These are phyloP conservation scores for Pulveroboletus sp. DNA, from an alignment of 768 basidiomycete genomes.

Conservation along the genomic window DNA sequence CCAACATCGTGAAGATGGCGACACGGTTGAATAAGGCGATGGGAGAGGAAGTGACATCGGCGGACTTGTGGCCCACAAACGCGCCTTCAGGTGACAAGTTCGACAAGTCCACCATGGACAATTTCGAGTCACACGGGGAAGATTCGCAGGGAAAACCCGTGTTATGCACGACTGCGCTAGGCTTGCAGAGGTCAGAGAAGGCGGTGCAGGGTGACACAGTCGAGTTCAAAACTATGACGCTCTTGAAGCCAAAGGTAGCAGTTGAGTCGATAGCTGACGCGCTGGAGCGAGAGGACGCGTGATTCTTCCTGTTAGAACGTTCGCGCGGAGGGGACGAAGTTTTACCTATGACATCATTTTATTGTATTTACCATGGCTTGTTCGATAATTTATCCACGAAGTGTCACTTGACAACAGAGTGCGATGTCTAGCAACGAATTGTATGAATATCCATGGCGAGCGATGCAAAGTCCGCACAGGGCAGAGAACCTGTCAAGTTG, in stretches of 20 bases:
- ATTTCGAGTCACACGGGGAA: constrained; percentile 31
- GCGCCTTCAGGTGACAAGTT: constrained; percentile 41
- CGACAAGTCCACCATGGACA: constrained; percentile 43
- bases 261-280: constrained; percentile 35
- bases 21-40: constrained; percentile 42
- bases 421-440: background rate
- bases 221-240: constrained; percentile 46
- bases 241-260: constrained; percentile 56
- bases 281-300: constrained; percentile 27
- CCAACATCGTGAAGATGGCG: constrained; percentile 33
- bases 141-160: constrained; percentile 27
- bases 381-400: constrained; percentile 23
- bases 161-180: constrained; percentile 57
- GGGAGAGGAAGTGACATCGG: constrained; percentile 55
- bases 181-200: constrained; percentile 40
- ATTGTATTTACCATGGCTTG: constrained; percentile 25
- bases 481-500: background rate
- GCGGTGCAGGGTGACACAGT: constrained; percentile 35
- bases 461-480: background rate
- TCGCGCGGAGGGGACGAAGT: background rate
- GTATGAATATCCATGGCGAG: background rate
- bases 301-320: background rate
- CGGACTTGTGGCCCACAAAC: constrained; percentile 51
- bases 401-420: constrained; percentile 6
- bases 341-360: constrained; percentile 17